Evolutionary conservation across 805 yeast species (phyloP).

Genomic region (Metschnikowia colocasiae): DNA sequence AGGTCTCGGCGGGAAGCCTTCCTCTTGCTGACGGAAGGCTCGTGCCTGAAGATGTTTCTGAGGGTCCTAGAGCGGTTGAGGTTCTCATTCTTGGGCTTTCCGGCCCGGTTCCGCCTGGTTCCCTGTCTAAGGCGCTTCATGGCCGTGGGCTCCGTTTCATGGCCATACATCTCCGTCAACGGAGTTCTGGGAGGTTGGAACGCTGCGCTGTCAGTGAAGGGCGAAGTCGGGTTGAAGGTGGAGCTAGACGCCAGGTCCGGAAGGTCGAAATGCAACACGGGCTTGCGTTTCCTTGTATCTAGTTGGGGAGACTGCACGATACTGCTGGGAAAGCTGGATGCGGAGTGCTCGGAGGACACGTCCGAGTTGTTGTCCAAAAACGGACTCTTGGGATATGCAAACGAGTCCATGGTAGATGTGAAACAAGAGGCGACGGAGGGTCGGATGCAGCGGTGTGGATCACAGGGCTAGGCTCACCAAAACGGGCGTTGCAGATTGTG

Average conservation of each 20-base stretch:
- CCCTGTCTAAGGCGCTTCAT: constrained; percentile 89
- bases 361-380: constrained; percentile 14
- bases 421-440: not conserved
- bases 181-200: constrained; percentile 14
- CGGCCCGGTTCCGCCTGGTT: constrained; percentile 73
- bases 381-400: constrained; percentile 18
- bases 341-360: constrained; percentile 8
- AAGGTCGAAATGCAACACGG: constrained; percentile 30
- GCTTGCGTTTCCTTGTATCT: constrained; percentile 17
- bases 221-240: constrained; percentile 21
- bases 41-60: constrained; percentile 34
- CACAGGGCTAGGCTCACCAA: not conserved
- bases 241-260: constrained; percentile 17
- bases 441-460: not conserved
- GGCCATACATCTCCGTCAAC: constrained; percentile 11
- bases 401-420: constrained; percentile 12
- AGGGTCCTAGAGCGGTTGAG: constrained; percentile 60
- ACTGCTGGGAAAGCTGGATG: constrained; percentile 6
- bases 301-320: constrained; percentile 20
- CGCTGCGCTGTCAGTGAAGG: constrained; percentile 26
- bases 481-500: not conserved
- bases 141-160: constrained; percentile 30
- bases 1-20: constrained; percentile 7
- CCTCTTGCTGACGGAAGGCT: constrained; percentile 15
- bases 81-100: constrained; percentile 50